A percentile compares a stretch with the other conserved stretches of the same genome.
These are phyloP conservation scores for Chrysanthemum seticuspe DNA, from an alignment of 129 eudicot genomes.

Conservation along the genomic window DNA sequence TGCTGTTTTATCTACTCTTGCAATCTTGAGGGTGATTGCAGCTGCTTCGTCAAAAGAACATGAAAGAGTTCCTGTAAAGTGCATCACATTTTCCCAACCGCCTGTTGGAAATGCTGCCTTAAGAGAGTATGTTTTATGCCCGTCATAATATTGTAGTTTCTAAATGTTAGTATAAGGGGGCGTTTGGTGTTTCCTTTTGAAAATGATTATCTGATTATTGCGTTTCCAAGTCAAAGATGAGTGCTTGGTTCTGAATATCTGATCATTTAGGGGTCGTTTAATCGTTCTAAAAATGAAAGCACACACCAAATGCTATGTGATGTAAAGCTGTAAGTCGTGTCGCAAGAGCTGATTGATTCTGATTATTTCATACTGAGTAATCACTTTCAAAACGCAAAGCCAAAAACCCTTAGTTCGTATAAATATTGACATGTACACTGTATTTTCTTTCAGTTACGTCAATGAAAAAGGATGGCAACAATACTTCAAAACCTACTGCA, in stretches of 20 bases:
- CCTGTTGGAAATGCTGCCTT: conserved; percentile 99
- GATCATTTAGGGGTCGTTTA: too few species aligned
- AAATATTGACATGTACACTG: conserved; percentile 6
- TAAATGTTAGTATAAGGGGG: not conserved
- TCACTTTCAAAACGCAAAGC: too few species aligned
- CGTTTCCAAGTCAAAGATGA: too few species aligned
- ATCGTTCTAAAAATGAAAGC: too few species aligned
- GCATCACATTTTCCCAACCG: conserved; percentile 98
- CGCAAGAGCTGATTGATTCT: too few species aligned
- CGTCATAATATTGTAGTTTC: conserved; percentile 8
- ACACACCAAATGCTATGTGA: too few species aligned
- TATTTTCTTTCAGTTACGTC: conserved; percentile 65
- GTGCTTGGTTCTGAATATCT: too few species aligned
- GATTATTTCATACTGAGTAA: too few species aligned
- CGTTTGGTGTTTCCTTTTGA: too few species aligned
- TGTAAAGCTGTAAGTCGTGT: too few species aligned
- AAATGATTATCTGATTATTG: too few species aligned
- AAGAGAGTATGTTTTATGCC: conserved; percentile 70
- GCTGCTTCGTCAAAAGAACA: conserved; percentile 73
- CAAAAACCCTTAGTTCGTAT: not conserved
- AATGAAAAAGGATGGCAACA: conserved; percentile 87
- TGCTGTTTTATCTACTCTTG: conserved; percentile 96
- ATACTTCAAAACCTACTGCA: conserved; percentile 90
- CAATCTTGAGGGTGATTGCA: conserved; percentile 88
- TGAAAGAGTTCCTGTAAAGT: conserved; percentile 87